Conservation (phyloP, 345 rosid genomes). For the Corchorus capsularis region DNA sequence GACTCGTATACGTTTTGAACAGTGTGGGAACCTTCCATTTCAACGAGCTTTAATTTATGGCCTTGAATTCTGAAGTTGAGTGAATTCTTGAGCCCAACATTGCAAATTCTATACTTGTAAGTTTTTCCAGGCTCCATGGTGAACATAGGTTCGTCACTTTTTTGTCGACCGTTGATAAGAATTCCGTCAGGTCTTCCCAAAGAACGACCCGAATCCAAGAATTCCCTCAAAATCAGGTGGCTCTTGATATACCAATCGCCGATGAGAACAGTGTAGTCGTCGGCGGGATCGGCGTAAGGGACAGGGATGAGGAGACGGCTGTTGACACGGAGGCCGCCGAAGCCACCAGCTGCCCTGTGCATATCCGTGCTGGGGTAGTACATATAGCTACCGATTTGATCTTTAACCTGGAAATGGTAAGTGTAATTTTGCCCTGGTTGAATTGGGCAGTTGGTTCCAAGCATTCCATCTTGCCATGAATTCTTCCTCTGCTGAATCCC, state of each 20-base stretch:
- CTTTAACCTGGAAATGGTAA: conserved; percentile 85
- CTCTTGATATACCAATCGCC: conserved; percentile 67
- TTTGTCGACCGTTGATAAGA: conserved; percentile 75
- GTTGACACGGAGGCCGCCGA: conserved; percentile 67
- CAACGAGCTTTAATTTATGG: conserved; percentile 66
- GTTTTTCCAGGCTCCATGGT: conserved; percentile 60
- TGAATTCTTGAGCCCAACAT: conserved; percentile 58
- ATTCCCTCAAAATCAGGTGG: conserved; percentile 41
- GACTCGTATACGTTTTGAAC: conserved; percentile 66
- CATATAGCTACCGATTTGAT: conserved; percentile 80
- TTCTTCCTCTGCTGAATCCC: conserved; percentile 88
- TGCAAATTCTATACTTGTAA: conserved; percentile 69
- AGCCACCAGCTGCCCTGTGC: conserved; percentile 65
- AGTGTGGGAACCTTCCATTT: conserved; percentile 70
- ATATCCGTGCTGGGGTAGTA: conserved; percentile 55
- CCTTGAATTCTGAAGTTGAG: conserved; percentile 68
- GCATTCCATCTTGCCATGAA: conserved; percentile 77
- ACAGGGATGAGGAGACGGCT: conserved; percentile 73
- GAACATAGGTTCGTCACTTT: conserved; percentile 51
- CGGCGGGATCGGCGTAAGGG: conserved; percentile 64
- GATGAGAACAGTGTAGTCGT: conserved; percentile 65
- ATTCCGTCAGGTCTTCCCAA: conserved; percentile 61
- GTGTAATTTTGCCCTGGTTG: conserved; percentile 70
- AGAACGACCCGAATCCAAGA: conserved; percentile 55
- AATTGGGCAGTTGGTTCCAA: conserved; percentile 78